A percentile compares a stretch with the other conserved stretches of the same genome.
Evolutionary conservation across 2,329 filamentous ascomycete species (phyloP).

Genomic region (Zelopaecilomyces penicillatus): DNA sequence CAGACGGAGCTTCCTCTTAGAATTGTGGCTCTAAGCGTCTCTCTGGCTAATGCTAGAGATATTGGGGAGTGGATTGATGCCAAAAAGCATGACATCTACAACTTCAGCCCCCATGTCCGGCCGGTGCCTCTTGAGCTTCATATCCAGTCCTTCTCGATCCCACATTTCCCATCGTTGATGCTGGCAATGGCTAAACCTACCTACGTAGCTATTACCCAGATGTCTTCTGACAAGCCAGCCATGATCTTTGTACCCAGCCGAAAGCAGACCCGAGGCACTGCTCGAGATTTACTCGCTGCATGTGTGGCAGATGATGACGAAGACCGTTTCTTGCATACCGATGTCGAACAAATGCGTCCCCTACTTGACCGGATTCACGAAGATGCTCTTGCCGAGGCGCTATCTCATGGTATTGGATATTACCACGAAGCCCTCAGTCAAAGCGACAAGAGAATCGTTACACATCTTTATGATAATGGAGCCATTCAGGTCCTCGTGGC

Average conservation of each 20-base stretch:
- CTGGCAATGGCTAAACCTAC: slow-evolving; percentile 95
- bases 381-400: slow-evolving; percentile 74
- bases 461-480: slow-evolving; percentile 81
- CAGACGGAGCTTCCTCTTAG: slow-evolving; percentile 79
- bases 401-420: slow-evolving; percentile 92
- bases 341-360: slow-evolving; percentile 71
- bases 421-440: slow-evolving; percentile 88
- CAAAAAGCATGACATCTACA: slow-evolving; percentile 96
- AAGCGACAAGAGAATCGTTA: slow-evolving; percentile 88
- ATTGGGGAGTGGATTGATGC: slow-evolving; percentile 97
- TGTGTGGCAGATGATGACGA: slow-evolving; percentile 86
- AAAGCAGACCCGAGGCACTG: slow-evolving; percentile 84
- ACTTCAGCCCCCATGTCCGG: slow-evolving; percentile 89
- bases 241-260: slow-evolving; percentile 88
- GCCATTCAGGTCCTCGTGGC: slow-evolving; percentile 76
- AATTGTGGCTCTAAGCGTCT: slow-evolving; percentile 84
- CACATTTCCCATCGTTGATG: slow-evolving; percentile 97
- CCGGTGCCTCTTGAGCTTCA: slow-evolving; percentile 87
- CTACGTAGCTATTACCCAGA: slow-evolving; percentile 78
- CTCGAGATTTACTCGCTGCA: slow-evolving; percentile 78
- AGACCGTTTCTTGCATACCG: slow-evolving; percentile 83
- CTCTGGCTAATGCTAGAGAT: slow-evolving; percentile 85
- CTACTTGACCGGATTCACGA: slow-evolving; percentile 80
- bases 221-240: slow-evolving; percentile 81
- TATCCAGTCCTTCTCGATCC: slow-evolving; percentile 89